Conservation (phyloP, 1,284 basidiomycete genomes). For the Cryptococcus wingfieldii region DNA sequence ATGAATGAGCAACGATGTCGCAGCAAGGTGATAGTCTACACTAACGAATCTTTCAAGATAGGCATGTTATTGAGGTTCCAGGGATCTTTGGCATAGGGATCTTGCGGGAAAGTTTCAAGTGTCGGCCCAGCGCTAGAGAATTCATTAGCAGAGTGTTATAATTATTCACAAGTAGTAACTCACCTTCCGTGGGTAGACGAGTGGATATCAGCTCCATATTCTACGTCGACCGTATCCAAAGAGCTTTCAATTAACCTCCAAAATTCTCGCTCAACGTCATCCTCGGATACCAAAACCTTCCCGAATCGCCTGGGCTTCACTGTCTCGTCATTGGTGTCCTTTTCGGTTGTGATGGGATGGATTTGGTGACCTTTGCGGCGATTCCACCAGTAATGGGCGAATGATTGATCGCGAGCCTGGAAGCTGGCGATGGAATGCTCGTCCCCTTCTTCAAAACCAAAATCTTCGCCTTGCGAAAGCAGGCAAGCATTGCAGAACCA, state of each 20-base stretch:
- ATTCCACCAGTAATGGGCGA: constrained; percentile 83
- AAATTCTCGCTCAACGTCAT: constrained; percentile 91
- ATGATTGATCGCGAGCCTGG: constrained; percentile 83
- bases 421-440: constrained; percentile 91
- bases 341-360: background rate
- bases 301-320: constrained; percentile 53
- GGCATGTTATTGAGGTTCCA: constrained; percentile 99
- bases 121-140: constrained; percentile 80
- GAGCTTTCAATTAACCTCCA: constrained; percentile 91
- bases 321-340: background rate
- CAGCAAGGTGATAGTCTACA: constrained; percentile 40
- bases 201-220: constrained; percentile 98
- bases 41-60: constrained; percentile 76
- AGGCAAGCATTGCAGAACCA: constrained; percentile 97
- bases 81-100: constrained; percentile 81
- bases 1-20: constrained; percentile 41
- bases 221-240: constrained; percentile 90
- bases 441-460: constrained; percentile 97
- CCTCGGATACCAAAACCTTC: constrained; percentile 68
- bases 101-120: constrained; percentile 81
- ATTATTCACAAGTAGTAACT: constrained; percentile 18
- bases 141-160: background rate
- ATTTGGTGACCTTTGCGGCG: constrained; percentile 59
- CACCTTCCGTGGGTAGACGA: constrained; percentile 95
- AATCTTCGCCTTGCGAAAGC: constrained; percentile 91